phyloP scores from a whole-genome alignment of 768 basidiomycete species.

The Termitomyces sp. region DNA sequence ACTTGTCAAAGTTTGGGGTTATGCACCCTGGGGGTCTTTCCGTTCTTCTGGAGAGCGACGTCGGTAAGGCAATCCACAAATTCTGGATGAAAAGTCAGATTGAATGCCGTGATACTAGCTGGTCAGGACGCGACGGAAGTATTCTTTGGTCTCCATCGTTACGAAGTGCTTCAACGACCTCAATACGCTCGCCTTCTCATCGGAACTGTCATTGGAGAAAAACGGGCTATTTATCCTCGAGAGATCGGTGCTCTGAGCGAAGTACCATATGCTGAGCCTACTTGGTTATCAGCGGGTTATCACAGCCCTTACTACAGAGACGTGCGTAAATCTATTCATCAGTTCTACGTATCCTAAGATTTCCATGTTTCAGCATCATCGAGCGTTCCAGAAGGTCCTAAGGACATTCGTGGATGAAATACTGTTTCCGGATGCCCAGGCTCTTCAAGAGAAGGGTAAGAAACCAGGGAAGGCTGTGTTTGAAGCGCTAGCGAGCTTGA shows the following conservation, averaged over 20 bases:
- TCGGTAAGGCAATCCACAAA: constrained; percentile 36
- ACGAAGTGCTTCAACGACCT: constrained; percentile 61
- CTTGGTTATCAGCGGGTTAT: constrained; percentile 60
- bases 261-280: constrained; percentile 78
- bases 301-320: constrained; percentile 24
- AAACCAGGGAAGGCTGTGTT: constrained; percentile 10
- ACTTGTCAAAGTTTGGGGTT: constrained; percentile 62
- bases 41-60: constrained; percentile 59
- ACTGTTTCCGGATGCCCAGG: constrained; percentile 14
- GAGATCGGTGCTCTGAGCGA: constrained; percentile 47
- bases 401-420: constrained; percentile 13
- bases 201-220: constrained; percentile 53
- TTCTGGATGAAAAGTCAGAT: not conserved
- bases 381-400: constrained; percentile 11
- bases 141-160: constrained; percentile 70
- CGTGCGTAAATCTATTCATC: constrained; percentile 2
- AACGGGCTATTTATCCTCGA: constrained; percentile 37
- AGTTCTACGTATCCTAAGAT: not conserved
- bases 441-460: constrained; percentile 13
- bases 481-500: constrained; percentile 10
- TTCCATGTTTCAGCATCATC: constrained; percentile 9
- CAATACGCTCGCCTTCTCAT: constrained; percentile 60
- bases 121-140: constrained; percentile 69
- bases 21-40: constrained; percentile 71
- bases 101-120: constrained; percentile 27